These are phyloP conservation scores for Monocercomonoides exilis DNA, from an alignment of 78 protist species.

Conservation along the genomic window DNA sequence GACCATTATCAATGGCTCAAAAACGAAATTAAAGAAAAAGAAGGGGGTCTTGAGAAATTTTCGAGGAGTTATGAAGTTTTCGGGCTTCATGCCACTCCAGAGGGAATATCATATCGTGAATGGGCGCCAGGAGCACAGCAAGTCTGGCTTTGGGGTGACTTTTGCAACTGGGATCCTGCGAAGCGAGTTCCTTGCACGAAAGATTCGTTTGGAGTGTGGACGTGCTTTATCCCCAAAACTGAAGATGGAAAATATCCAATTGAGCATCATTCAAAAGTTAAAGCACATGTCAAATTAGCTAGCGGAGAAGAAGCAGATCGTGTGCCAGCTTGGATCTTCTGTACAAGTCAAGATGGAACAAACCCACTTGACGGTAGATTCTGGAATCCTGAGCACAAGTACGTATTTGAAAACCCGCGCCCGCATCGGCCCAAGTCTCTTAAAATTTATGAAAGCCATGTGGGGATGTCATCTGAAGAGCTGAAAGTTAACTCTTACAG, in stretches of 20 bases:
- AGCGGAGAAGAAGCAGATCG: constrained; percentile 56
- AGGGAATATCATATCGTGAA: constrained; percentile 12
- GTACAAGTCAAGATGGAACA: constrained; percentile 45
- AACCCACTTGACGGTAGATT: neutral
- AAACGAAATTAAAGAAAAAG: neutral
- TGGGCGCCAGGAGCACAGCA: constrained; percentile 17
- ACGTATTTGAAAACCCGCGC: constrained; percentile 26
- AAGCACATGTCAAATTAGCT: constrained; percentile 21
- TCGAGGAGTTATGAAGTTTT: constrained; percentile 2
- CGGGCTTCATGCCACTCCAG: neutral
- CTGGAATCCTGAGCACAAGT: constrained; percentile 43
- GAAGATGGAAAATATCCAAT: constrained; percentile 53
- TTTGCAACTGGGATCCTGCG: constrained; percentile 55
- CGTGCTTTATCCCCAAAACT: constrained; percentile 35
- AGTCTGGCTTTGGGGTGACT: neutral
- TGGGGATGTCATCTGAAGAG: constrained; percentile 75
- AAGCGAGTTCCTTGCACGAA: constrained; percentile 15
- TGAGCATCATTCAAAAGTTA: constrained; percentile 53
- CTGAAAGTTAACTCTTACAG: constrained; percentile 52
- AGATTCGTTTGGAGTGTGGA: constrained; percentile 60
- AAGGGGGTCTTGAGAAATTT: constrained; percentile 15
- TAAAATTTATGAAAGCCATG: constrained; percentile 77
- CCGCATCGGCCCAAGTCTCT: constrained; percentile 46
- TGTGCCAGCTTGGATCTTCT: constrained; percentile 69
- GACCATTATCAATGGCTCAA: neutral